Conservation (phyloP, 495 filamentous ascomycete species). For the Penicillium desertorum region DNA sequence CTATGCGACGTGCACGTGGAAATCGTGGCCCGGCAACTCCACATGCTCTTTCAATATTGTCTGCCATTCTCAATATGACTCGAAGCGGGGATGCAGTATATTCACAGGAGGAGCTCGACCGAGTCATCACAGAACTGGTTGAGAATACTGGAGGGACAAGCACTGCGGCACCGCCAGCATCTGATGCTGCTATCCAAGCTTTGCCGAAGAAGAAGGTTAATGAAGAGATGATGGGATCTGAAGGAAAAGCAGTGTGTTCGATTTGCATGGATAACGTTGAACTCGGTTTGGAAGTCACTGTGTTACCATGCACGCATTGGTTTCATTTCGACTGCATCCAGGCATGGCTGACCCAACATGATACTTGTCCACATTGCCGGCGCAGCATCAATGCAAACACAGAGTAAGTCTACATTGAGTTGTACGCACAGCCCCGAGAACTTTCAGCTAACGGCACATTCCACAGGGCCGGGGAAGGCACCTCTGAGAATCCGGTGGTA, state of each 20-base stretch:
- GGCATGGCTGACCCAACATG: slow-evolving; percentile 81
- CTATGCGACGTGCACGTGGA: slow-evolving; percentile 20
- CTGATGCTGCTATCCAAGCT: slow-evolving; percentile 66
- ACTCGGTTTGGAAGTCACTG: slow-evolving; percentile 69
- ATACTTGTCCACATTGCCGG: slow-evolving; percentile 88
- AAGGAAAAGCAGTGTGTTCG: slow-evolving; percentile 75
- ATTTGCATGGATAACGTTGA: slow-evolving; percentile 91
- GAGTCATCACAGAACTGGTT: slow-evolving; percentile 83
- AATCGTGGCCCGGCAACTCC: slow-evolving; percentile 25
- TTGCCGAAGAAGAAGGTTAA: slow-evolving; percentile 70
- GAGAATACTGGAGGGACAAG: slow-evolving; percentile 66
- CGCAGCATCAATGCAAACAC: slow-evolving; percentile 59
- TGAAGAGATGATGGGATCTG: slow-evolving; percentile 60
- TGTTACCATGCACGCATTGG: slow-evolving; percentile 88
- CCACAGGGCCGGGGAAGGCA: slow-evolving; percentile 25
- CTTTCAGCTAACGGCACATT: slow-evolving; percentile 12
- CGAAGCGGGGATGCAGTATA: slow-evolving; percentile 84
- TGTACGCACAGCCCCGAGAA: slow-evolving; percentile 1
- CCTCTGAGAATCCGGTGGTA: slow-evolving; percentile 33
- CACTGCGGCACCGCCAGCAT: slow-evolving; percentile 81
- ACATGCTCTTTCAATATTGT: slow-evolving; percentile 38
- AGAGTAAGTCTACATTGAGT: slow-evolving; percentile 25
- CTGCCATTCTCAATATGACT: slow-evolving; percentile 58
- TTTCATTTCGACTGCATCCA: slow-evolving; percentile 79
- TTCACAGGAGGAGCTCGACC: slow-evolving; percentile 85